These are phyloP conservation scores for Odontarrhena argentea DNA, from an alignment of 345 rosid genomes.

Conservation along the genomic window DNA sequence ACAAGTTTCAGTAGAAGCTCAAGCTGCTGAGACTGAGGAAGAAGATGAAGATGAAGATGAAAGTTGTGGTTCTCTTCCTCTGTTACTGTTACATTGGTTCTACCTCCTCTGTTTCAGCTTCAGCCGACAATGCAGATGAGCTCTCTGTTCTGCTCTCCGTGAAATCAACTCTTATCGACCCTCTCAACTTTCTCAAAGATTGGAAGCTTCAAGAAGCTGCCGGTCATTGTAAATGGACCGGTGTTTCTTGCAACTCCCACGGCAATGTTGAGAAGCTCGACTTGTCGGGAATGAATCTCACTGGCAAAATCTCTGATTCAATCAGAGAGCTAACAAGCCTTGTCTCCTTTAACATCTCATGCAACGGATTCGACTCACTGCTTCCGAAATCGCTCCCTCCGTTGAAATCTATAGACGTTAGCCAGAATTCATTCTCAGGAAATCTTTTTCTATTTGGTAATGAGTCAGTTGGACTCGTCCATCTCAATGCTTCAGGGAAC, in stretches of 20 bases:
- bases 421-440: slow-evolving; percentile 70
- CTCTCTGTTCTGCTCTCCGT: slow-evolving; percentile 56
- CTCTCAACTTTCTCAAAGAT: slow-evolving; percentile 59
- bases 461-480: slow-evolving; percentile 53
- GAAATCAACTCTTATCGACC: slow-evolving; percentile 64
- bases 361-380: slow-evolving; percentile 59
- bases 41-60: slow-evolving; percentile 41
- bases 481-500: slow-evolving; percentile 84
- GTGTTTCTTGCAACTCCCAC: slow-evolving; percentile 66
- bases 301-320: slow-evolving; percentile 62
- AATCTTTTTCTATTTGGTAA: slow-evolving; percentile 58
- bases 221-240: slow-evolving; percentile 80
- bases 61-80: slow-evolving; percentile 48
- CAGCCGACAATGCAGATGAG: slow-evolving; percentile 46
- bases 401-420: slow-evolving; percentile 60
- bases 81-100: slow-evolving; percentile 50
- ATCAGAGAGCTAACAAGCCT: slow-evolving; percentile 58
- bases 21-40: slow-evolving; percentile 35
- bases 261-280: slow-evolving; percentile 76
- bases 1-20: slow-evolving; percentile 30
- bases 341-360: slow-evolving; percentile 65
- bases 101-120: slow-evolving; percentile 46
- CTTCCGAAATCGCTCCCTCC: slow-evolving; percentile 60
- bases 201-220: slow-evolving; percentile 56
- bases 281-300: slow-evolving; percentile 78